A percentile compares a stretch with the other conserved stretches of the same genome.
Conservation (phyloP, 768 basidiomycete species). For the Mycena haematopus region DNA sequence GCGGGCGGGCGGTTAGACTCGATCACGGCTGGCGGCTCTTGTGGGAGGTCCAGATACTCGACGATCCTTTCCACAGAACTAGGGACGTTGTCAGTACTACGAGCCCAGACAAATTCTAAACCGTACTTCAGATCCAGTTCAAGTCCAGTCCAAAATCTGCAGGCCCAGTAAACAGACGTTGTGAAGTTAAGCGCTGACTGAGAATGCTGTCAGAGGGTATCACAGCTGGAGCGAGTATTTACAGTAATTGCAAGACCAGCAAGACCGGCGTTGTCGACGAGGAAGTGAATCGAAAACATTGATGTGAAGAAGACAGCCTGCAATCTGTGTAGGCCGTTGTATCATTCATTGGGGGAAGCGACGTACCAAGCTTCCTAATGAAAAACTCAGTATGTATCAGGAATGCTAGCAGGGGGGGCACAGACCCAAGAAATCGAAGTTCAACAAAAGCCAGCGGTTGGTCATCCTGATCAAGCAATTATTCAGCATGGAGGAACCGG, state of each 20-base stretch:
- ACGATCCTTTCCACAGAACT: slow-evolving; percentile 91
- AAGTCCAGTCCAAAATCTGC: slow-evolving; percentile 40
- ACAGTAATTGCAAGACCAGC: slow-evolving; percentile 62
- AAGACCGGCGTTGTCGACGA: slow-evolving; percentile 46
- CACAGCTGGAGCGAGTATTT: not conserved
- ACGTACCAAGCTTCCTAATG: slow-evolving; percentile 22
- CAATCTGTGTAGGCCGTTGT: not conserved
- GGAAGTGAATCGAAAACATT: slow-evolving; percentile 60
- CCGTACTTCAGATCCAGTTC: slow-evolving; percentile 66
- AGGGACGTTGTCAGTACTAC: not conserved
- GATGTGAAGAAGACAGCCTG: slow-evolving; percentile 62
- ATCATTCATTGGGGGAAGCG: not conserved
- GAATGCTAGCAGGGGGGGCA: not conserved
- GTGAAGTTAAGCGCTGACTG: slow-evolving; percentile 43
- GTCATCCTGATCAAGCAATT: slow-evolving; percentile 60
- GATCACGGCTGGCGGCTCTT: slow-evolving; percentile 82
- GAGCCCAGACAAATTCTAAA: not conserved
- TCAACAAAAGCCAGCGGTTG: slow-evolving; percentile 18
- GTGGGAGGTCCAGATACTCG: slow-evolving; percentile 89
- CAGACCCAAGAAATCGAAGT: slow-evolving; percentile 23
- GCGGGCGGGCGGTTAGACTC: slow-evolving; percentile 82
- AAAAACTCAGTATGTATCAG: not conserved
- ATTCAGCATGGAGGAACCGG: slow-evolving; percentile 41
- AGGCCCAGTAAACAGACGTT: slow-evolving; percentile 34
- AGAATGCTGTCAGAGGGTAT: not conserved